Percentiles rank a stretch among this genome's conserved stretches.
These are phyloP conservation scores for Camellia japonica DNA, from an alignment of 148 eudicot genomes.

Conservation along the genomic window DNA sequence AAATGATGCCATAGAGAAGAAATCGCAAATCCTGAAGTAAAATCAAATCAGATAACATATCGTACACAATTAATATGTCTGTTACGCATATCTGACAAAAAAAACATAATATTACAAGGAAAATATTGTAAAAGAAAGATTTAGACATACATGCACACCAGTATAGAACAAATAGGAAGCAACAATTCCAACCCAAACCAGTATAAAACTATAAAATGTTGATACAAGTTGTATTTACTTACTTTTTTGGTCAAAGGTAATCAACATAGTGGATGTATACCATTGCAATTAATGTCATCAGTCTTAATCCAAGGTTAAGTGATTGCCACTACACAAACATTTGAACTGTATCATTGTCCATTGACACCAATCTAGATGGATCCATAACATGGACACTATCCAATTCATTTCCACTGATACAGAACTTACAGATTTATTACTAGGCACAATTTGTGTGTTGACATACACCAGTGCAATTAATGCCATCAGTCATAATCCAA, in stretches of 20 bases:
- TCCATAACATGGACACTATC: background rate
- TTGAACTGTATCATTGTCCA: background rate
- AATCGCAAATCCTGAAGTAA: slow-evolving; percentile 21
- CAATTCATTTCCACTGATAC: background rate
- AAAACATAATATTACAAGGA: background rate
- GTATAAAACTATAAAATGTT: background rate
- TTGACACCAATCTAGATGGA: background rate
- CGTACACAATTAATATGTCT: background rate
- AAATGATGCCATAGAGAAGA: slow-evolving; percentile 19
- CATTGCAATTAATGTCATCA: background rate
- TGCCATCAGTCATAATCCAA: background rate
- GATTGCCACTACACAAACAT: background rate
- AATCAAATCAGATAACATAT: slow-evolving; percentile 8
- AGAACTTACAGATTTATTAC: background rate
- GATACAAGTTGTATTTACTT: background rate
- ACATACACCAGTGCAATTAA: background rate
- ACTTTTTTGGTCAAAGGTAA: background rate
- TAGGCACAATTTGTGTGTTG: background rate
- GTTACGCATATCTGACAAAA: background rate
- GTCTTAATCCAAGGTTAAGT: background rate
- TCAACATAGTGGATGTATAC: background rate
- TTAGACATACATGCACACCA: background rate
- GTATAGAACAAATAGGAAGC: background rate
- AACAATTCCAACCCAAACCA: background rate
- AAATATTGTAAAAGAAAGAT: background rate